Evolutionary conservation across 768 basidiomycete species (phyloP), one percentile per base, ranked within the genome.

Genomic region (Russula lepida): DNA sequence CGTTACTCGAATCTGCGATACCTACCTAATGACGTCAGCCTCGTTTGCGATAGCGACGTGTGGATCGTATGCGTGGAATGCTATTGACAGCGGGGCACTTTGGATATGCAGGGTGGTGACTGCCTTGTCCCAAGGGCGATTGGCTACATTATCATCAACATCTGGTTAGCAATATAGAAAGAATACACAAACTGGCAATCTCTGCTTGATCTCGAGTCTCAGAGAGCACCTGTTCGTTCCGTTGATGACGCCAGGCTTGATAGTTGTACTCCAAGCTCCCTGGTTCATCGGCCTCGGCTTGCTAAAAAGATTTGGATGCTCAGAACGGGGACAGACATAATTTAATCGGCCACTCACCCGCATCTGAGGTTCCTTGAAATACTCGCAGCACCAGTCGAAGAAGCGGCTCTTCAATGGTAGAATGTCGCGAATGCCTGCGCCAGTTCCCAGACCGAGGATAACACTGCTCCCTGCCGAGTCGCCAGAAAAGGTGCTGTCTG

Each of bases 281-380:
- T 25, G 95, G 94, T 71, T 99, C 97, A 70, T 98, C 95, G 2
- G 86, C 86, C 70, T 98, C 95, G 7, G 90, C 84, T 84, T 92
- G 89, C 95, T 95, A 68, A 60, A 46, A 35, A 52, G n/a, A 66
- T 61, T 61, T 61, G 69, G 61, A 55, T 48, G 23, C 23, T 35
- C n/a, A 27, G 49, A 30, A 44, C 4, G 47, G 47, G 15, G 13
- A 17, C 9, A 43, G 2, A 44, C n/a, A 51, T 46, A 51, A 15
- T 57, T 50, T 17, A 54, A 15, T 21, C 28, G 43, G 35, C 15
- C 6, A 67, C 84, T 68, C 71, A 95, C 94, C 79, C 92, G 86
- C 95, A 99, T 98, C 72, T 99, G 97, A 3, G 95, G 93, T 71
- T 98, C 95, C 64, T 89, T 93, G 77, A 98, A 99, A 71, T 98